Evolutionary conservation across 257 asterid species (phyloP).

Genomic region (Coffea canephora): DNA sequence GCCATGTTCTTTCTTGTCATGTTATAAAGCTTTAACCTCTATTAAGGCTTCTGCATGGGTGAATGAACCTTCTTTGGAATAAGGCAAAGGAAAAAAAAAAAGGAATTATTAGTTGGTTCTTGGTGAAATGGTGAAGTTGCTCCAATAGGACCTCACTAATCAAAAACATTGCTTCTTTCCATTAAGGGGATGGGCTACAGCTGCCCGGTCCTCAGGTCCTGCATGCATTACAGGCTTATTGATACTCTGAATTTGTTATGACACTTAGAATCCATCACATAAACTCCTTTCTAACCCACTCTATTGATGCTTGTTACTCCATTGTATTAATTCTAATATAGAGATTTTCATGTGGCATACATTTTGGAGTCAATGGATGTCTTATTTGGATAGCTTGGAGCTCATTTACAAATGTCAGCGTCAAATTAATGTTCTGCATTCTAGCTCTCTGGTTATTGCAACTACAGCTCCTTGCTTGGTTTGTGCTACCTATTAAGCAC

Average conservation of each 20-base stretch:
- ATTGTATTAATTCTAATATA: neutral
- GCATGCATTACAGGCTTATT: neutral
- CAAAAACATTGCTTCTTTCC: neutral
- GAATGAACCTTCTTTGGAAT: neutral
- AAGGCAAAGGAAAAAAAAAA: neutral
- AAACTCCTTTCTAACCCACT: neutral
- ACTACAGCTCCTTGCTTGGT: constrained; percentile 3
- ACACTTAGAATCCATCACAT: neutral
- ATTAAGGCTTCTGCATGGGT: constrained; percentile 4
- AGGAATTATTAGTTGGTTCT: neutral
- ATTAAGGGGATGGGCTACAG: neutral
- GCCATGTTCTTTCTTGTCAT: constrained; percentile 22
- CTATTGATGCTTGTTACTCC: neutral
- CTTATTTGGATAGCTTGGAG: neutral
- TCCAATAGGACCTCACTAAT: neutral
- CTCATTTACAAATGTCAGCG: neutral
- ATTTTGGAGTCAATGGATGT: neutral
- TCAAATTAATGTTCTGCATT: neutral
- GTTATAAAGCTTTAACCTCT: constrained; percentile 2
- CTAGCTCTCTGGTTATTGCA: neutral
- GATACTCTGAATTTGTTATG: neutral
- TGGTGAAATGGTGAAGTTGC: neutral
- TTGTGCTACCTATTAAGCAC: neutral
- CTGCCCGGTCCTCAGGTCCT: neutral
- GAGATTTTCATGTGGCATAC: neutral